phyloP scores from a whole-genome alignment of 176 grass and related monocot genomes.

The Musa itinerans region DNA sequence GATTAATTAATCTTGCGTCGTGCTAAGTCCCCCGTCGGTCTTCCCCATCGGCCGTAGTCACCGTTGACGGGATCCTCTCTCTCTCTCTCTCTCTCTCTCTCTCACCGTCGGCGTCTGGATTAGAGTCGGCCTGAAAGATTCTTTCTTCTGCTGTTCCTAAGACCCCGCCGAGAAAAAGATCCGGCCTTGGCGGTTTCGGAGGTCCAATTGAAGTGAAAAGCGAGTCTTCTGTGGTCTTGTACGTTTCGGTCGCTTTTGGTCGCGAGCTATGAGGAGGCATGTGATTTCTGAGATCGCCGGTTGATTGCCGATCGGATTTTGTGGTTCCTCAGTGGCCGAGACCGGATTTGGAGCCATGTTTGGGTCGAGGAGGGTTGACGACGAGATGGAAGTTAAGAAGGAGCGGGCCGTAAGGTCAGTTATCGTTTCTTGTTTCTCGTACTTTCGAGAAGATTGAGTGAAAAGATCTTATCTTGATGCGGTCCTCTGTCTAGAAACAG shows the following conservation, averaged over 20 bases:
- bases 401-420: constrained; percentile 1
- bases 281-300: background rate
- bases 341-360: constrained; percentile 1
- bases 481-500: background rate
- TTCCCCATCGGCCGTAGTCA: background rate
- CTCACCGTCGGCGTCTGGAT: background rate
- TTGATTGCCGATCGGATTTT: background rate
- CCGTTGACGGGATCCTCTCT: background rate
- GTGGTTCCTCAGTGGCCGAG: background rate
- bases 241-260: background rate
- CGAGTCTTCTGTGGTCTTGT: background rate
- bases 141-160: background rate
- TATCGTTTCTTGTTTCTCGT: background rate
- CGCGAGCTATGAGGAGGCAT: background rate
- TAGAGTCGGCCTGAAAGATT: background rate
- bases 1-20: too few relatives aligned
- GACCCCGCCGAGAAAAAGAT: background rate
- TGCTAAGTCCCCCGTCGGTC: background rate
- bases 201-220: background rate
- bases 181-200: background rate
- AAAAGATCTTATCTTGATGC: background rate
- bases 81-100: background rate
- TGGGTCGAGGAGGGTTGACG: constrained; percentile 5
- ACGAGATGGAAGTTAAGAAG: constrained; percentile 7
- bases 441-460: background rate